phyloP scores from a whole-genome alignment of 352 stramenopile genomes.

The Globisporangium acanthophoron region DNA sequence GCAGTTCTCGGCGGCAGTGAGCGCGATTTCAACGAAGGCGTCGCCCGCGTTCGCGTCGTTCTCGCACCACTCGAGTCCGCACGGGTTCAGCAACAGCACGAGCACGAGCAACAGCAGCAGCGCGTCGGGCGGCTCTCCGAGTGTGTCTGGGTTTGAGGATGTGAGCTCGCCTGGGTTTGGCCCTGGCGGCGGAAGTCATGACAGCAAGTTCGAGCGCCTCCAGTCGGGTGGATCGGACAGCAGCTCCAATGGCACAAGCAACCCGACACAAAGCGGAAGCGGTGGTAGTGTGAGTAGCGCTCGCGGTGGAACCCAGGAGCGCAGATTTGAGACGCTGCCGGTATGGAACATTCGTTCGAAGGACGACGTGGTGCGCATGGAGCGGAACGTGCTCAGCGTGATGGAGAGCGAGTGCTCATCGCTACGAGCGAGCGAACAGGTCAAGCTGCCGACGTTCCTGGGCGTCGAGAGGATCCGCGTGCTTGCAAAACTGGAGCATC shows the following conservation, averaged over 20 bases:
- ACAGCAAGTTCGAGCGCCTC: background rate
- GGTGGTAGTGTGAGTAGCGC: background rate
- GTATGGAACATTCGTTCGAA: conserved; percentile 64
- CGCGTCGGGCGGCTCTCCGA: conserved; percentile 4
- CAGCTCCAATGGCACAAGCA: background rate
- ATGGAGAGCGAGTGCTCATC: conserved; percentile 52
- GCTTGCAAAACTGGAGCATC: conserved; percentile 23
- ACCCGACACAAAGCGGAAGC: background rate
- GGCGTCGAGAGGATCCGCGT: conserved; percentile 45
- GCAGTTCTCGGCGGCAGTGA: conserved; percentile 74
- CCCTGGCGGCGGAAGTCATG: background rate
- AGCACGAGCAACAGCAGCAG: conserved; percentile 3
- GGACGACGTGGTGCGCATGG: conserved; percentile 46
- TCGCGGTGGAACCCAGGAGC: background rate
- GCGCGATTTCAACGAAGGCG: conserved; percentile 68
- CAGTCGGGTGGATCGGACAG: background rate
- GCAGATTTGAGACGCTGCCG: conserved; percentile 5
- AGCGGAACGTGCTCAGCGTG: conserved; percentile 40
- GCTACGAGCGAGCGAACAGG: conserved; percentile 48
- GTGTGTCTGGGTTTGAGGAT: conserved; percentile 1
- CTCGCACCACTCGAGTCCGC: conserved; percentile 19
- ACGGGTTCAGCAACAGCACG: conserved; percentile 2
- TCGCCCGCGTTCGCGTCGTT: conserved; percentile 62
- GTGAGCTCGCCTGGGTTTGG: background rate
- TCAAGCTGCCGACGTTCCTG: conserved; percentile 50